Base-by-base conservation (phyloP, 1,284 basidiomycete species). In the Ustilago hordei region DNA sequence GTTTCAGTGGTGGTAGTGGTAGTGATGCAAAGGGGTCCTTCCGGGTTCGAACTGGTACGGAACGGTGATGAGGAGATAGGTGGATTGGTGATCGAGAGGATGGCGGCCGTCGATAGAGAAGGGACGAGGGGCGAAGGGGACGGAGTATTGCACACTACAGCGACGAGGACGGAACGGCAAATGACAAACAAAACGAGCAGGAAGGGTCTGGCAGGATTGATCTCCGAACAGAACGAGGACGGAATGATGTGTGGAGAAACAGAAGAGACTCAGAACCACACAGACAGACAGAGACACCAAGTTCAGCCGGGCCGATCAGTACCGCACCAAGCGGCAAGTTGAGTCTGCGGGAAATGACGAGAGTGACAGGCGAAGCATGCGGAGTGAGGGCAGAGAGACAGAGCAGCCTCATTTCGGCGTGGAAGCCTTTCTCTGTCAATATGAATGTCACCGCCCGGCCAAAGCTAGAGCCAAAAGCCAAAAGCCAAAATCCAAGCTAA, bases 231-330 rank as follows among this genome's bases (percentile, higher is more conserved):
- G 23, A 28, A 28, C 23, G 23, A 28, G 23, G 39, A 19, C 36
- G 55, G 17, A 41, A 41, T 45, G 39, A 45, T 57, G 55, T 41
- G 55, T 57, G 55, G 39, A 57, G 56, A 31, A 55, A 50, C 48
- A 50, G 31, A 39, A 11, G 9, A 17, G 38, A 50, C 9, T 13
- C 12, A 50, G n/a, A 28, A 12, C 28, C 28, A 4, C 23, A 50
- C 11, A 8, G 3, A 50, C 28, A 50, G 45, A 48, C 23, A 50
- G 38, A 9, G 38, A 28, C 28, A 23, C 3, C 47, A 61, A 43
- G 45, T 52, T 34, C 59, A 31, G 50, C 31, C 59, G 38, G 28
- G 60, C 12, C 53, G 53, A 62, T 28, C 48, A 23, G 38, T 38
- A 52, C 19, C 38, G 60, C 41, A 38, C 34, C n/a, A 32, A 23